Evolutionary conservation across 208 protist species (phyloP).

Genomic region (Acanthamoeba comandoni): DNA sequence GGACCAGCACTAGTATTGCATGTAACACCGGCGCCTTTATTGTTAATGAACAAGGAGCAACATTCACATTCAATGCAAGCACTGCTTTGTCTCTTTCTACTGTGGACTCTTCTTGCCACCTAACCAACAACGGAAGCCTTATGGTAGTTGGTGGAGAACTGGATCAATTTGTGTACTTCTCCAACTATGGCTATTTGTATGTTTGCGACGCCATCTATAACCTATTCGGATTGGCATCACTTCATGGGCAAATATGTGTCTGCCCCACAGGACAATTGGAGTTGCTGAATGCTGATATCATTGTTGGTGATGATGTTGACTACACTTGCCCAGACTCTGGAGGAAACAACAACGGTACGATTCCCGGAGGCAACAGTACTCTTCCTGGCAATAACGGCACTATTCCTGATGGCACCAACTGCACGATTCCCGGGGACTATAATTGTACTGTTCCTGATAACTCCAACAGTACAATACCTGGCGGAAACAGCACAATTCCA

Average conservation of each 20-base stretch:
- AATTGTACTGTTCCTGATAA: too few relatives aligned
- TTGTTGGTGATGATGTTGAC: slow-evolving; percentile 9
- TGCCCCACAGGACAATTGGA: slow-evolving; percentile 13
- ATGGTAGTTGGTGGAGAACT: slow-evolving; percentile 34
- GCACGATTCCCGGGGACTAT: too few relatives aligned
- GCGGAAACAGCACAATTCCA: too few relatives aligned
- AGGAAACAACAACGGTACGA: slow-evolving; percentile 1
- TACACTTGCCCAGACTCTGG: slow-evolving; percentile 16
- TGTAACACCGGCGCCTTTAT: slow-evolving; percentile 41
- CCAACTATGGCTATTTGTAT: slow-evolving; percentile 54
- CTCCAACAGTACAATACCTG: too few relatives aligned
- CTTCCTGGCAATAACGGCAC: too few relatives aligned
- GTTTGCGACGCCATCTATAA: slow-evolving; percentile 56
- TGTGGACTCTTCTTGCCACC: slow-evolving; percentile 26
- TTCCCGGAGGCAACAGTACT: not conserved
- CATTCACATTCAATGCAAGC: slow-evolving; percentile 50
- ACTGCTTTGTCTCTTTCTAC: not conserved
- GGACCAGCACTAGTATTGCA: slow-evolving; percentile 29
- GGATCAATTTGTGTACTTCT: slow-evolving; percentile 42
- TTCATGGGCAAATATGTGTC: slow-evolving; percentile 46
- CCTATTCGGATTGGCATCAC: slow-evolving; percentile 21
- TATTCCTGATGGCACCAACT: too few relatives aligned
- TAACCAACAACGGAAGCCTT: slow-evolving; percentile 30
- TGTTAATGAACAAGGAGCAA: not conserved
- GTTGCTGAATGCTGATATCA: slow-evolving; percentile 29